Evolutionary conservation across 306 rosid genomes (phyloP).

Genomic region (Leucaena leucocephala): DNA sequence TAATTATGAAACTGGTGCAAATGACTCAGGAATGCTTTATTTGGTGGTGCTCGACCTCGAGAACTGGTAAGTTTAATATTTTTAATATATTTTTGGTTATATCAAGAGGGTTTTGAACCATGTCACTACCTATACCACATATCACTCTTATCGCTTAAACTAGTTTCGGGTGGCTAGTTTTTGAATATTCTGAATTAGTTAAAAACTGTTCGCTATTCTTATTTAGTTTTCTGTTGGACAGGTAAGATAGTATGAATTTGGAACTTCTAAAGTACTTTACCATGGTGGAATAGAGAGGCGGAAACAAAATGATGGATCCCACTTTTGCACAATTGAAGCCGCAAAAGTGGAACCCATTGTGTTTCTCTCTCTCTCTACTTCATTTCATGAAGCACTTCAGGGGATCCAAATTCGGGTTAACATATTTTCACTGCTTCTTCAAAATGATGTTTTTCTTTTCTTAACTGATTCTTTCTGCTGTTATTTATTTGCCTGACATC

Average conservation of each 20-base stretch:
- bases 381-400: neutral
- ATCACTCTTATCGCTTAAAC: neutral
- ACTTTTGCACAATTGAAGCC: neutral
- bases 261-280: neutral
- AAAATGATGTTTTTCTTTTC: neutral
- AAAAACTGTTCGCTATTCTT: slow-evolving; percentile 10
- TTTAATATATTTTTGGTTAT: neutral
- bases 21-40: slow-evolving; percentile 77
- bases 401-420: neutral
- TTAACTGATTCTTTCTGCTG: neutral
- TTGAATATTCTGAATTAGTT: slow-evolving; percentile 15
- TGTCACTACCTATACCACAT: neutral
- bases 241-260: neutral
- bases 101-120: neutral
- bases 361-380: neutral
- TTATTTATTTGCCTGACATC: slow-evolving; percentile 18
- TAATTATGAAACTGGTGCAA: slow-evolving; percentile 36
- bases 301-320: neutral
- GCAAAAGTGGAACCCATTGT: neutral
- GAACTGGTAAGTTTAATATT: slow-evolving; percentile 67
- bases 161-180: neutral
- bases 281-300: neutral
- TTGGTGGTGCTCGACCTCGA: slow-evolving; percentile 99
- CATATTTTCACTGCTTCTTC: neutral
- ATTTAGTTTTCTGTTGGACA: neutral